Conservation (phyloP, 1,284 basidiomycete species). For the Malassezia slooffiae region DNA sequence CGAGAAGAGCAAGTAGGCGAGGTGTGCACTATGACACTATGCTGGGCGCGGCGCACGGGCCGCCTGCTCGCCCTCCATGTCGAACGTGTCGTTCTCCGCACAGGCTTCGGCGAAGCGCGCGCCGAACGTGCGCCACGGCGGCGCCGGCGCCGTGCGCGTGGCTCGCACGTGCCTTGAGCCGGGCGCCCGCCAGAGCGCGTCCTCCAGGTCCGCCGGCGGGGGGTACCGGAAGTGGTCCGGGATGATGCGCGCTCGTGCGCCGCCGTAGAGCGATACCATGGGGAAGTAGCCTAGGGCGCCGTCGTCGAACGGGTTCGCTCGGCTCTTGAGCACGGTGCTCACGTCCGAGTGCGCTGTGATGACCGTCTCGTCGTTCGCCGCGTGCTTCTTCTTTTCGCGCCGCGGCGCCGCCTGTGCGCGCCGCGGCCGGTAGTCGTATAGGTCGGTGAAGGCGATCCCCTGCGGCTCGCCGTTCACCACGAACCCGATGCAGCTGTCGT, state of each 20-base stretch:
- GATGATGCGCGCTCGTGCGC: conserved; percentile 72
- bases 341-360: conserved; percentile 22
- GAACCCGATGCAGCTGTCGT: conserved; percentile 69
- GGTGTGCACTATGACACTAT: not conserved
- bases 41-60: too few relatives aligned
- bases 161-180: not conserved
- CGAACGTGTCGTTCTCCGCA: not conserved
- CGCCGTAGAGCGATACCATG: conserved; percentile 83
- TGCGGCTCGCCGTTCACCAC: conserved; percentile 84
- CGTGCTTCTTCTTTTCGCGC: conserved; percentile 4
- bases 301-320: conserved; percentile 75
- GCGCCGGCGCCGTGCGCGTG: conserved; percentile 4
- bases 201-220: conserved; percentile 49
- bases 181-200: conserved; percentile 15
- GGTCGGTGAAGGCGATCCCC: conserved; percentile 70
- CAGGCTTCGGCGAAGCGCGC: not conserved
- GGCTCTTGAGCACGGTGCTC: conserved; percentile 23
- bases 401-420: conserved; percentile 8
- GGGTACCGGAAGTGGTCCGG: conserved; percentile 68
- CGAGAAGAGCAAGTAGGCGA: too few relatives aligned
- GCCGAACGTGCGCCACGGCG: conserved; percentile 6
- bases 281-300: conserved; percentile 92
- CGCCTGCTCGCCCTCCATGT: not conserved
- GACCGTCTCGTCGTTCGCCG: conserved; percentile 12
- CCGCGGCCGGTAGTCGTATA: conserved; percentile 83